Base-by-base conservation (phyloP, 1,284 basidiomycete species). In the Gymnopus androsaceus region DNA sequence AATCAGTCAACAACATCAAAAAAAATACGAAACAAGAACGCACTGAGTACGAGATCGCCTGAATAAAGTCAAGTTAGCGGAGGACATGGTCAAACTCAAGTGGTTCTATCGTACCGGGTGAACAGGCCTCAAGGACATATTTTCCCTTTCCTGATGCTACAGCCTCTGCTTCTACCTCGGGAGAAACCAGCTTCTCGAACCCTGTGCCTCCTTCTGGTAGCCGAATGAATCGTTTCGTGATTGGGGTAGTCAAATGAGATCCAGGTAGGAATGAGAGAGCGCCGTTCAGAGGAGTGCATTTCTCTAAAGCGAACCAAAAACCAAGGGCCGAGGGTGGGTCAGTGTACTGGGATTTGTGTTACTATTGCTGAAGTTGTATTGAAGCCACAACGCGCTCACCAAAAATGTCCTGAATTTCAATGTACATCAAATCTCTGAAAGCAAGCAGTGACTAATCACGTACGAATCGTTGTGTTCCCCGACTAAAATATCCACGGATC, bases 271-370 rank as follows among this genome's bases (percentile, higher is more conserved):
- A 98, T 1, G 90, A 94, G 40, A 97, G 78, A 21, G 94, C 94
- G 3, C 95, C 95, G 64, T 98, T 98, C 49, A 77, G 73, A 1
- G 83, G 70, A 5, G 92, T 94, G 68, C 94, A 95, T 59, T 84
- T 82, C 69, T 98, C 95, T 19, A 98, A 75, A 0, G 95, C 92
- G 56, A 98, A 91, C 96, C 96, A 99, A 67, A 95, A 93, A 0
- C 96, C 96, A 4, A 98, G 79, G 0, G 96, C 95, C 5, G 85
- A 87, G 0, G 93, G 93, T 7, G 96, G 95, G 48, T 91, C 78
- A 3, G 95, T 98, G 71, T 96, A 98, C 94, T 94, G 62, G 23
- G 40, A 45, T 34, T 28, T 33, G 34, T 37, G 36, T 37, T 58
- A 28, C 50, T 27, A 30, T 14, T 4, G 23, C 54, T 47, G 19